Evolutionary conservation across 2,329 filamentous ascomycete species (phyloP), one percentile per base, ranked within the genome.

Genomic region (Fusarium keratoplasticum): DNA sequence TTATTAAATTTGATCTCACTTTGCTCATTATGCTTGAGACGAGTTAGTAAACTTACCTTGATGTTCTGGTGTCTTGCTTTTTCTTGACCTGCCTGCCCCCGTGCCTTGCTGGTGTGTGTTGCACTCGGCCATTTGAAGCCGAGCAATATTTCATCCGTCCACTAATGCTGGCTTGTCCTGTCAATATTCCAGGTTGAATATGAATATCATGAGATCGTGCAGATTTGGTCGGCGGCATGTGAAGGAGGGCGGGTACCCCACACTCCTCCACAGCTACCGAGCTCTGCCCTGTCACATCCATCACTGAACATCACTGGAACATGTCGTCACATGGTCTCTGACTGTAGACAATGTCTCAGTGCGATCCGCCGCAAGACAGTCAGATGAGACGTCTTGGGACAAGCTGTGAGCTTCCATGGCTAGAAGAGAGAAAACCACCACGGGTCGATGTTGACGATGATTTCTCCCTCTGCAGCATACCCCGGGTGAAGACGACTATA

Each of bases 81-180:
- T 25, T 47, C 42, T 47, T 47, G 8, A 10, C 20, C 18, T 27
- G 10, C 50, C 11, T 25, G 13, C 20, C 25, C 22, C 18, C 35
- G 31, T 55, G 16, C 31, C 25, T 63, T 36, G 35, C 18, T 35
- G 22, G 29, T 42, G 25, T 69, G 69, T 18, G 61, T 66, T 31
- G 33, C 62, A 69, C 59, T 74, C 71, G 72, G 64, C 65, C 44
- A 47, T 69, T 74, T 55, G 14, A 47, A 69, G 67, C 71, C 58
- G 50, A 64, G 18, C 33, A 35, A 40, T 72, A 60, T 50, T 72
- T 63, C 50, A 74, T 71, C 71, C 67, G 71, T 68, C 71, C 71
- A 66, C 35, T 74, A 22, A 58, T 47, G 57, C 59, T 14, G 55
- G 33, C 60, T 25, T 74, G 55, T 10, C 4, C n/a, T 61, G 50